Evolutionary conservation across 371 early-diverging fungal genomes (phyloP), one percentile per base, ranked within the genome.

Genomic region (Conidiobolus incongruus): DNA sequence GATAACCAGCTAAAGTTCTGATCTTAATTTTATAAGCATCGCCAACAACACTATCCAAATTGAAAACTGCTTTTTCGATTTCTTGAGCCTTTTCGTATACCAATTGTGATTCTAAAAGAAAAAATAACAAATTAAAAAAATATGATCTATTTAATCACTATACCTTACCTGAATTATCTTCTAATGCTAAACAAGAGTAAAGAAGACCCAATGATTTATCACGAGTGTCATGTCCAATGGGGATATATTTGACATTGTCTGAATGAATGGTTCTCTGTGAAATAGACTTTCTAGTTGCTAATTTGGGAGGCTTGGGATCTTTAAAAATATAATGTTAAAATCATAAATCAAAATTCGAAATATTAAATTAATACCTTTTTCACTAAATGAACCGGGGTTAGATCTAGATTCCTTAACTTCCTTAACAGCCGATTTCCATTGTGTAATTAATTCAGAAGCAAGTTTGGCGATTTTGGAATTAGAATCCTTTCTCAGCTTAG

Each of bases 141-240:
- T 38, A n/a, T 21, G 16, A 41, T 22, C 4, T 0, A 12, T 5
- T 1, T 34, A 31, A 4, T 6, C 5, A 21, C 12, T 12, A 29
- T 28, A 35, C 40, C 53, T 41, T 63, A 81, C 81, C 75, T 41
- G 66, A 67, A 51, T 58, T 63, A 33, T 76, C 72, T 32, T 73
- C 83, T 2, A 65, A 55, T 1, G 71, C 81, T 40, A 95, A 55
- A 0, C 88, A 75, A 45, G 69, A 58, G 51, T 90, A 89, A 45
- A 93, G 55, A 52, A 95, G 59, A 41, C 84, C 87, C 43, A 77
- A 68, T 34, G 79, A 77, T 46, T 75, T 81, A 48, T 89, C 84
- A 19, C 96, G 72, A 22, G 69, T 62, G 17, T 57, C 59, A 46
- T 72, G 78, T n/a, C 79, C 78, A 4, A 78, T 66, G 0, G 68